Evolutionary conservation across 805 yeast genomes (phyloP).

Genomic region (Maudiozyma saulgeensis): DNA sequence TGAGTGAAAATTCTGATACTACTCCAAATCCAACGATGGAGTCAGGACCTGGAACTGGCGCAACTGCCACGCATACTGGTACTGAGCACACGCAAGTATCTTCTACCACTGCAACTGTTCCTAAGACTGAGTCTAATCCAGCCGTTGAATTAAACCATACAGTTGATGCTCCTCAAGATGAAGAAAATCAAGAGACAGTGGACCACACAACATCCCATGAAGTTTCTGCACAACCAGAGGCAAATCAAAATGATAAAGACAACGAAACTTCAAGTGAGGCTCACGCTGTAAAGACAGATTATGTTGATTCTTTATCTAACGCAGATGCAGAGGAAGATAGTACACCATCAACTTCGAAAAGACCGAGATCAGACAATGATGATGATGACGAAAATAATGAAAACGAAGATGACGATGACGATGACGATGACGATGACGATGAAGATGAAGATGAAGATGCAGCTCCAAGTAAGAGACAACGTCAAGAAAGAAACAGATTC

Average conservation of each 20-base stretch:
- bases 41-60: neutral
- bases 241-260: neutral
- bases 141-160: conserved; percentile 1
- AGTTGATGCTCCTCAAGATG: conserved; percentile 1
- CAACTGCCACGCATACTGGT: neutral
- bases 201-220: neutral
- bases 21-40: neutral
- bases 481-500: conserved; percentile 64
- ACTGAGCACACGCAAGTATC: neutral
- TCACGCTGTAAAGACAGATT: neutral
- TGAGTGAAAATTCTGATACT: conserved; percentile 1
- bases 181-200: neutral
- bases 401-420: conserved; percentile 38
- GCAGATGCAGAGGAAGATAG: neutral
- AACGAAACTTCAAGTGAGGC: neutral
- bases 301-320: neutral
- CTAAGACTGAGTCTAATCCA: neutral
- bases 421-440: conserved; percentile 47
- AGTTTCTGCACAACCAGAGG: neutral
- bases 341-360: neutral
- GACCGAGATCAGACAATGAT: conserved; percentile 31
- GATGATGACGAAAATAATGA: conserved; percentile 36
- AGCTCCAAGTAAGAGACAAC: conserved; percentile 37
- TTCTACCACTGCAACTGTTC: neutral
- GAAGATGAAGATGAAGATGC: conserved; percentile 49